Evolutionary conservation across 1,284 basidiomycete species (phyloP), one percentile per base, ranked within the genome.

Genomic region (Pulveroboletus sp.): DNA sequence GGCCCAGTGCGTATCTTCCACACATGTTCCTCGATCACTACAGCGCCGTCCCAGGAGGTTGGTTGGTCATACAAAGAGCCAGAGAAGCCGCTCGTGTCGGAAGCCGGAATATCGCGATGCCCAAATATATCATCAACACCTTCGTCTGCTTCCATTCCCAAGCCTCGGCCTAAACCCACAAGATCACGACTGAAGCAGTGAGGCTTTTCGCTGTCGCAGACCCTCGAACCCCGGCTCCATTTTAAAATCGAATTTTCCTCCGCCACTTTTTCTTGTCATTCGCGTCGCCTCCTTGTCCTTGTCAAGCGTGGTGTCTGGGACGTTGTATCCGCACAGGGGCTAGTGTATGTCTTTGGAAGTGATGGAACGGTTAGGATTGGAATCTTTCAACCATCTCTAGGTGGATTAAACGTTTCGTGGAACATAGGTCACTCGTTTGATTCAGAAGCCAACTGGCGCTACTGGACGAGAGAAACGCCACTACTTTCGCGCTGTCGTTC

Each of bases 251-350:
- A 56, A 26, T 20, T 11, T 15, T 11, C 43, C 73, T 4, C 74
- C 78, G 1, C 80, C 83, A 45, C 71, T 85, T 43, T 80, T 87
- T 61, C 81, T 98, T 2, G 92, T 96, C 71, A 90, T n/a, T 98
- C 49, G 89, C 92, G 25, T 98, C 95, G 0, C 94, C 90, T 0
- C 91, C 89, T 57, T 83, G 87, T 22, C 90, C 96, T 1, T 77
- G 94, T 94, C 67, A 81, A 83, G 33, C 84, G 88, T 62, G 92
- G 93, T 14, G 87, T 96, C 10, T 78, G 89, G 48, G 87, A 90
- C 31, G 79, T 96, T 1, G 81, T 96, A 54, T 89, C 86, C 22
- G 86, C 86, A 44, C 94, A 89, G 87, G 89, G 86, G 0, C 78
- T 84, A 47, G 80, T 95, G 3, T 95, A 87, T 66, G 78, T 96